Base-by-base conservation (phyloP, 2,329 filamentous ascomycete species). In the Sordariomycetes sp. region DNA sequence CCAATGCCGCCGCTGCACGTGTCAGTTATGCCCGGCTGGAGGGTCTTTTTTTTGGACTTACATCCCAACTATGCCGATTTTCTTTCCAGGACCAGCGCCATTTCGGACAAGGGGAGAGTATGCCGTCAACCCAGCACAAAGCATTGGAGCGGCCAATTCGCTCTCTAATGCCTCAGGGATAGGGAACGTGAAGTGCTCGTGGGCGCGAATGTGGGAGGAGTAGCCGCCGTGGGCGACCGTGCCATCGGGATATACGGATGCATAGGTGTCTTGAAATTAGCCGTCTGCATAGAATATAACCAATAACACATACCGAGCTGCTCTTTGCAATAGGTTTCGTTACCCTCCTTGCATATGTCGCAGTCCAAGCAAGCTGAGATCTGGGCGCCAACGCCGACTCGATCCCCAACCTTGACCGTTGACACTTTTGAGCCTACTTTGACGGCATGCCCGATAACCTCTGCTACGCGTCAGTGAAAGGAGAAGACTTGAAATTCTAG, bases 91-190 rank as follows among this genome's bases (percentile, higher is more conserved):
- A 0, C 82, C 81, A 38, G 70, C 70, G 17, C 80, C 81, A 47
- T 86, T 77, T 31, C 82, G 70, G 37, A 82, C 76, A 3, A 93
- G 68, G 1, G 85, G 86, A 30, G 73, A 80, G 61, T 79, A 93
- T 30, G 76, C 75, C 0, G 86, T 92, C 25, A 90, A 65, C 37
- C 86, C 86, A 8, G 83, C 86, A 54, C 86, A 93, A 39, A 92
- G 69, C 80, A 87, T 86, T 2, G 82, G 82, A 1, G 83, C 85
- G 1, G 79, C 82, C 25, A 75, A 56, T 30, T 63, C 61, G 25
- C 66, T 68, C 2, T 63, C 49, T 18, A 92, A 68, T 25, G 66
- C 73, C 8, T 85, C 81, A 5, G 85, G 86, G 43, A 92, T 88
- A 36, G 59, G 58, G 36, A 63, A 47, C 10, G 50, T 52, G 46